Base-by-base conservation (phyloP, 2,329 filamentous ascomycete species). In the Paramyrothecium sp. region DNA sequence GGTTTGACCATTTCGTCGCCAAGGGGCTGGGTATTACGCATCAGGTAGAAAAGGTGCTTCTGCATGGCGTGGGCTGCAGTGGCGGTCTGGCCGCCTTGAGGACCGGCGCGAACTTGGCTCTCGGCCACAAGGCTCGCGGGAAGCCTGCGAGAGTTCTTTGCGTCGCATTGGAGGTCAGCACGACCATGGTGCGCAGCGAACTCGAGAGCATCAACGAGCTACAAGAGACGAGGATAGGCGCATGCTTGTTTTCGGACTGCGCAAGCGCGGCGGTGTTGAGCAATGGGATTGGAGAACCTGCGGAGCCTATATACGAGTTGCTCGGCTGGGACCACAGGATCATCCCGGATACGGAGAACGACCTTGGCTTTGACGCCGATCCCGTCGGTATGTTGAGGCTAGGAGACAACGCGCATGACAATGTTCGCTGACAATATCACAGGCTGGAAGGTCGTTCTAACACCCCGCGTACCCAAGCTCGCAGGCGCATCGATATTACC, bases 231-330 rank as follows among this genome's bases (percentile, higher is more conserved):
- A 78, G 87, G 33, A 89, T 91, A 63, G 88, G 87, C 2, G 78
- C 85, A 1, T 83, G 82, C 16, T 72, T 91, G 2, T 91, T 91
- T 68, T 89, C 86, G 20, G 88, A 91, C 69, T 89, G 85, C 61
- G 88, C 85, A n/a, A 87, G 86, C 56, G 84, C 87, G 0, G 71
- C 84, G 26, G 75, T 91, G 2, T 66, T 91, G 34, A 87, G 84
- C 65, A 91, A 91, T 65, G 81, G 80, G 1, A 73, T 89, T 54
- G 86, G 82, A 2, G 74, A 73, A 30, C 62, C 69, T 1, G 68
- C 69, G 7, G 72, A 73, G 47, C 75, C 80, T 1, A 66, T 83
- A 8, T 89, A 88, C 65, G 81, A 87, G 26, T 70, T 90, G 22
- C 73, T 89, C 1, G 86, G 85, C 2, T 90, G 87, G 86, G 81